These are phyloP conservation scores for Lecanicillium sp. DNA, from an alignment of 2,329 filamentous ascomycete species.

Conservation along the genomic window DNA sequence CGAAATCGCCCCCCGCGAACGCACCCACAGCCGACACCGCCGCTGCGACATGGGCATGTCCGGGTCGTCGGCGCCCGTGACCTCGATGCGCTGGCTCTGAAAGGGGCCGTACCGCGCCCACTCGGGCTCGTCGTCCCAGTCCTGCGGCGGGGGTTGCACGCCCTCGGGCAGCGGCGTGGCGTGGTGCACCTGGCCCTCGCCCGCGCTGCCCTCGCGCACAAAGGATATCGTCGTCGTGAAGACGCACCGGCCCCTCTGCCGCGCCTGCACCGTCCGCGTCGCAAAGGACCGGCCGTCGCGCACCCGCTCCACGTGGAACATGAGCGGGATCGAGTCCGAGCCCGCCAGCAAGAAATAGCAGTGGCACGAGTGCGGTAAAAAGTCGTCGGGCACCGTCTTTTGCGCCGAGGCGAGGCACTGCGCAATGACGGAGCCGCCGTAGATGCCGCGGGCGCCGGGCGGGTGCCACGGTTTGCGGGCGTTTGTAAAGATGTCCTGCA, in stretches of 20 bases:
- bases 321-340: constrained; percentile 72
- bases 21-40: constrained; percentile 66
- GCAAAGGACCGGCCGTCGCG: constrained; percentile 84
- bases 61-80: constrained; percentile 28
- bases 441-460: constrained; percentile 84
- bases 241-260: constrained; percentile 80
- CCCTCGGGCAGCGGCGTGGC: constrained; percentile 49
- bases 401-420: constrained; percentile 86
- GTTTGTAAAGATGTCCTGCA: constrained; percentile 87
- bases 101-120: constrained; percentile 44
- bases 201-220: constrained; percentile 55
- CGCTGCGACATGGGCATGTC: constrained; percentile 52
- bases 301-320: constrained; percentile 93
- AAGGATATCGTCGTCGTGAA: constrained; percentile 96
- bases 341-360: constrained; percentile 97
- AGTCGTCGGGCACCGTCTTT: constrained; percentile 72
- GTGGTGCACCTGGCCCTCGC: constrained; percentile 52
- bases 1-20: constrained; percentile 66
- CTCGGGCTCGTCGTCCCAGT: constrained; percentile 35
- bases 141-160: constrained; percentile 28
- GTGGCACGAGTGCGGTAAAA: constrained; percentile 91
- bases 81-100: constrained; percentile 34
- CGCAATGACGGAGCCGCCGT: constrained; percentile 86
- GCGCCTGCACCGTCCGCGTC: constrained; percentile 91
- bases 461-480: constrained; percentile 88